Evolutionary conservation across 2,329 filamentous ascomycete genomes (phyloP), one percentile per base, ranked within the genome.

Genomic region (Arachnomyces sp.): DNA sequence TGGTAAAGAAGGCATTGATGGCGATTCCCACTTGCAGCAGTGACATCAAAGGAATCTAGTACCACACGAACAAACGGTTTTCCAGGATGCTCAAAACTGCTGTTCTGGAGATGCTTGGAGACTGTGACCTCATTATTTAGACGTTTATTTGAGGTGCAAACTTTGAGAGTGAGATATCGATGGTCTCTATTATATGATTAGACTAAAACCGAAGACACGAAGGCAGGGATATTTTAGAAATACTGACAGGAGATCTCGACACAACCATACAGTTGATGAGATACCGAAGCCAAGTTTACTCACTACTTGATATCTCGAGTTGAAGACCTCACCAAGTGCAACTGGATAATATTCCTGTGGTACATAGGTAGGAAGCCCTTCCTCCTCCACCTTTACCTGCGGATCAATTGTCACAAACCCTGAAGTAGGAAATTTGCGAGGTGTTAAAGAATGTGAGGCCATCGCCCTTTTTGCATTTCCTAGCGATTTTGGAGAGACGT

Each of bases 11-110:
- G 42, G 36, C 55, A 57, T 11, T 17, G 31, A 38, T 57, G n/a
- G n/a, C n/a, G 49, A 18, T 36, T 30, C 9, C 51, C 49, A 15
- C 43, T 18, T 2, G 49, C 48, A 16, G 49, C 50, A n/a, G 43
- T 36, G 31, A 61, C 41, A 15, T 53, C 42, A 41, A 61, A 61
- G 5, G 47, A 44, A 38, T 59, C 55, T 5, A 53, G 49, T n/a
- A 56, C 30, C 5, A 42, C 39, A 14, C 58, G 55, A 30, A 60
- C 40, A 17, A 46, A 32, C n/a, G 28, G 41, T 32, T 42, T 44
- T 15, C 50, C 49, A 3, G 42, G 31, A 33, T 53, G 48, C 40
- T 42, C 12, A 61, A n/a, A n/a, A n/a, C n/a, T n/a, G n/a, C n/a
- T n/a, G n/a, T n/a, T n/a, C n/a, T n/a, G n/a, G n/a, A n/a, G 20